Evolutionary conservation across 2,329 filamentous ascomycete genomes (phyloP), one percentile per base, ranked within the genome.

Genomic region (Talaromyces sp.): DNA sequence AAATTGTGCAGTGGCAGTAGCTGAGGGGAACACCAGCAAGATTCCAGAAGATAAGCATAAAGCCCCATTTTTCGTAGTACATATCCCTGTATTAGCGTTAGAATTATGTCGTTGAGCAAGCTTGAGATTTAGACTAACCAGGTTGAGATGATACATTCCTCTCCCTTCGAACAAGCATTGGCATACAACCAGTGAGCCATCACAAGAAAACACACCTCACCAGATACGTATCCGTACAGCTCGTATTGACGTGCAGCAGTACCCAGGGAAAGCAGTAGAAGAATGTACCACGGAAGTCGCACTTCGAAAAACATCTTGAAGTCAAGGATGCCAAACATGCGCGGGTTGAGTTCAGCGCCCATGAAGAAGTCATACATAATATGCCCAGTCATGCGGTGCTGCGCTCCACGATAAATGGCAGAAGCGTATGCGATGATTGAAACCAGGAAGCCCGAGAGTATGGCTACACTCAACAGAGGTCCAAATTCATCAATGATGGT

Each of bases 11-110:
- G 83, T 97, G 93, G 82, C 92, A 96, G 84, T 97, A 97, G 63
- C 88, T 93, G 61, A 97, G 84, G 14, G 93, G 93, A 31, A 97
- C 93, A 70, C 93, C 93, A 56, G 93, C 92, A 76, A 97, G 83
- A 79, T 97, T 97, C 93, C 93, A 97, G 86, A 97, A 97, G 78
- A 96, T 96, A 70, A 97, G 86, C 93, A 97, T 97, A 83, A 97
- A 97, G 61, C 93, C 93, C 87, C 91, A 93, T 81, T 97, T 97
- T 83, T 97, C 93, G 72, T 92, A 94, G 83, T 96, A 96, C 90
- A 97, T 96, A 73, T 97, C 93, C 90, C 85, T 87, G 62, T n/a
- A 35, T 50, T 31, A 63, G 65, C 47, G 54, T 56, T 27, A 52
- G 33, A 39, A 39, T 47, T 6, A 47, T 48, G 24, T 39, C 41